phyloP scores from a whole-genome alignment of 164 flowering plant species.

The Euptelea pleiosperma region DNA sequence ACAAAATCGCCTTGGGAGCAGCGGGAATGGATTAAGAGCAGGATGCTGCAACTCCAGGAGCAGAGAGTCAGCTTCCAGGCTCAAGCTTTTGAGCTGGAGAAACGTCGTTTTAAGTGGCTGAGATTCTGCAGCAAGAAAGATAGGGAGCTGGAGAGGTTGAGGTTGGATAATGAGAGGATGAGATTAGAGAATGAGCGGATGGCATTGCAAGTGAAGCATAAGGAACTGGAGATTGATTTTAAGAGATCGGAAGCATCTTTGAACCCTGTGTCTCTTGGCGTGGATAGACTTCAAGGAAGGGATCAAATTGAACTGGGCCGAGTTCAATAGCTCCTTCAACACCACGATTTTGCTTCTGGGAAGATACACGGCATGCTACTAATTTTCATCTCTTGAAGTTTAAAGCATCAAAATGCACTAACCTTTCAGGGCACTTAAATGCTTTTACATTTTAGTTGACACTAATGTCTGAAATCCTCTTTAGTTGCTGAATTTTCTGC shows the following conservation, averaged over 20 bases:
- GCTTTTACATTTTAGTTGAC: background rate
- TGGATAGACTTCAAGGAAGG: slow-evolving; percentile 29
- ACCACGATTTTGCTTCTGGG: slow-evolving; percentile 1
- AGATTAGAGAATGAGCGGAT: slow-evolving; percentile 46
- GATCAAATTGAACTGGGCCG: slow-evolving; percentile 30
- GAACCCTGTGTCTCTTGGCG: slow-evolving; percentile 19
- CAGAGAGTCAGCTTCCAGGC: slow-evolving; percentile 36
- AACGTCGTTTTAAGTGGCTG: slow-evolving; percentile 49
- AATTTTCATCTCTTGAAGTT: background rate
- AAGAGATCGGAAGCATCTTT: slow-evolving; percentile 28
- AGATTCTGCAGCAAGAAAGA: slow-evolving; percentile 54
- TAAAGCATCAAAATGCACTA: slow-evolving; percentile 1
- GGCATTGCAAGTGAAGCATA: slow-evolving; percentile 44
- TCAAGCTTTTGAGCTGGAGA: slow-evolving; percentile 49
- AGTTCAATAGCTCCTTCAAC: slow-evolving; percentile 19
- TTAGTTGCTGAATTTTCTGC: background rate
- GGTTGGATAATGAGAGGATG: slow-evolving; percentile 56
- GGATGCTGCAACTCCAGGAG: slow-evolving; percentile 35
- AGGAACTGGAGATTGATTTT: slow-evolving; percentile 30
- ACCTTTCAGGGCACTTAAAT: background rate
- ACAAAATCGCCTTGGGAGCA: slow-evolving; percentile 32
- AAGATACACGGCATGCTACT: slow-evolving; percentile 1
- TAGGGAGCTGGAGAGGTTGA: slow-evolving; percentile 51
- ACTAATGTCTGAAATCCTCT: background rate
- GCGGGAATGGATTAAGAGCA: slow-evolving; percentile 40